Evolutionary conservation across 23 red algal genomes (phyloP).

Genomic region (Gracilaria gracilis): DNA sequence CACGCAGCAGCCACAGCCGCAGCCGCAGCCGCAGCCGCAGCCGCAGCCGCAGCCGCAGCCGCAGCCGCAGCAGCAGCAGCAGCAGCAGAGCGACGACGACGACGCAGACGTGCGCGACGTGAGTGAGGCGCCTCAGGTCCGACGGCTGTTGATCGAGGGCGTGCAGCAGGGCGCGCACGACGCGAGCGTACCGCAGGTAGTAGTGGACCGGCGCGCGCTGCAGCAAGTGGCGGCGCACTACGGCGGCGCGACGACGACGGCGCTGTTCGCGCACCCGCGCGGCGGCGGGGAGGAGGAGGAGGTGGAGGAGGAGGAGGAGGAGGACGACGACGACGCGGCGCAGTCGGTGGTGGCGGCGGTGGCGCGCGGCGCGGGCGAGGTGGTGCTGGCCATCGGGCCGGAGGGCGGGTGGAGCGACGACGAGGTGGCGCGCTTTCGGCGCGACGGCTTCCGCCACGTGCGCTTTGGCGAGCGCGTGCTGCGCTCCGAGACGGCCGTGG

Average conservation of each 20-base stretch:
- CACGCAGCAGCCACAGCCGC: not conserved
- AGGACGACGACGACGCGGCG: not conserved
- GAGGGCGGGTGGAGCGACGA: constrained; percentile 83
- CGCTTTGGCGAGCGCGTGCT: constrained; percentile 70
- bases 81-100: not conserved
- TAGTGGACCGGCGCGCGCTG: constrained; percentile 41
- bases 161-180: constrained; percentile 70
- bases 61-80: not conserved
- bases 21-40: not conserved
- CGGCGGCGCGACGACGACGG: not conserved
- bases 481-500: constrained; percentile 69
- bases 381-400: constrained; percentile 71
- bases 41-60: not conserved
- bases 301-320: not conserved
- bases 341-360: constrained; percentile 30
- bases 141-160: constrained; percentile 58
- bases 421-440: constrained; percentile 40
- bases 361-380: constrained; percentile 46
- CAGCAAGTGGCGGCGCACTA: not conserved
- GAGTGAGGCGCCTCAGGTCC: constrained; percentile 6
- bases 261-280: constrained; percentile 69
- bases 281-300: not conserved
- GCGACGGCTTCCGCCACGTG: constrained; percentile 39
- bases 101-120: constrained; percentile 17
- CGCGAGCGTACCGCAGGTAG: constrained; percentile 45